These are phyloP conservation scores for Chaetomium fimeti DNA, from an alignment of 495 filamentous ascomycete species.

Conservation along the genomic window DNA sequence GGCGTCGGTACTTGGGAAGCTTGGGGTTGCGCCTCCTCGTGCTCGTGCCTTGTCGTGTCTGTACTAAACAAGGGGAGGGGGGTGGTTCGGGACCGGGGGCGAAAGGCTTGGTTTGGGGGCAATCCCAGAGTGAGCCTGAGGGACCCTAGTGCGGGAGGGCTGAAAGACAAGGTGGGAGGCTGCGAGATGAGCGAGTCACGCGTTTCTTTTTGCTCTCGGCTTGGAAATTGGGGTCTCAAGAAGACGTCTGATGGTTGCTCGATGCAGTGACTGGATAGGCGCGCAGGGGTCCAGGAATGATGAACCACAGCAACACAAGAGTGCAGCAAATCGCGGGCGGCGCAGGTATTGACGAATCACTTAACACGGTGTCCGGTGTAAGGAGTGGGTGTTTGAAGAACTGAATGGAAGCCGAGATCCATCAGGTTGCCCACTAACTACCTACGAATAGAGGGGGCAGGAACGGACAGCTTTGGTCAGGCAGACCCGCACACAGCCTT, in stretches of 20 bases:
- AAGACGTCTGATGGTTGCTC: constrained; percentile 3
- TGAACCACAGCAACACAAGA: neutral
- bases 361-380: constrained; percentile 5
- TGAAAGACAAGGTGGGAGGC: constrained; percentile 32
- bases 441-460: no score
- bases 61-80: constrained; percentile 19
- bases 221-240: constrained; percentile 24
- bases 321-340: constrained; percentile 11
- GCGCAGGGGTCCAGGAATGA: neutral
- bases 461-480: no score
- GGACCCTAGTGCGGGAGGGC: constrained; percentile 36
- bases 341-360: neutral
- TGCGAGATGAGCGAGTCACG: constrained; percentile 26
- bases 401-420: constrained; percentile 1
- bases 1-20: constrained; percentile 11
- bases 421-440: neutral
- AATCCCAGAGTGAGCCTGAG: constrained; percentile 23
- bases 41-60: constrained; percentile 28
- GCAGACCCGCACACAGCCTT: no score
- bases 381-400: neutral
- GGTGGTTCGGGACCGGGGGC: constrained; percentile 14
- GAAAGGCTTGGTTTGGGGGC: constrained; percentile 27
- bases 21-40: constrained; percentile 23
- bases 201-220: constrained; percentile 19
- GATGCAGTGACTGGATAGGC: constrained; percentile 5